Base-by-base conservation (phyloP, 192 early-diverging fungal species). In the Coemansia sp. region DNA sequence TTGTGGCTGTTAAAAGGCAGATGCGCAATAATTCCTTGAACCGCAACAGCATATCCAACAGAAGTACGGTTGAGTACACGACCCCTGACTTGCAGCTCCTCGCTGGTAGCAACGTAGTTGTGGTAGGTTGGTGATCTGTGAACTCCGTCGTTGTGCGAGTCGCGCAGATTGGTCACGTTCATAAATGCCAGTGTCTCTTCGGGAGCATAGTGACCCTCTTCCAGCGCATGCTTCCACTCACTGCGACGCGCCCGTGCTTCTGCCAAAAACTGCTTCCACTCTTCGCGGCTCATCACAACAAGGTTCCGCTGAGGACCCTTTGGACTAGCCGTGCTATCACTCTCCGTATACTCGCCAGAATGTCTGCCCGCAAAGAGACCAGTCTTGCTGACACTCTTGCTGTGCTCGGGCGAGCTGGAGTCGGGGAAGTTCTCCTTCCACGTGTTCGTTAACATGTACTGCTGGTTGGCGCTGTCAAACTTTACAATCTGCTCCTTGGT, bases 381-480 rank as follows among this genome's bases (percentile, higher is more conserved):
- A 1, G 34, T 16, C 4, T 34, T 18, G 0, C n/a, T 34, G 14
- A 3, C 8, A 31, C 5, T 28, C 6, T 38, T 58, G 6, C 18
- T 58, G 34, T 29, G 58, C 30, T 54, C 49, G 5, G 88, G 88
- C 28, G 79, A 77, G 45, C 76, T 75, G 25, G 88, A 90, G 51
- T 76, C 73, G 11, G 84, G 85, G 61, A 91, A 92, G 67, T 89
- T 89, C 54, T 92, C 89, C 66, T 89, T 91, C 90, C 89, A 92
- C 25, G 86, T 65, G 63, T 82, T 82, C 14, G 84, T 54, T 67
- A 85, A 83, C 62, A 86, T 72, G 33, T 83, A 88, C 61, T 86
- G 76, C 30, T 73, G 68, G 55, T 87, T 64, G n/a, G 84, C 91
- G 33, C 86, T 87, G 52, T 86, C 69, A 76, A 87, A 89, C 29